phyloP scores from a whole-genome alignment of 176 grass and related monocot genomes.

The Cocos nucifera region DNA sequence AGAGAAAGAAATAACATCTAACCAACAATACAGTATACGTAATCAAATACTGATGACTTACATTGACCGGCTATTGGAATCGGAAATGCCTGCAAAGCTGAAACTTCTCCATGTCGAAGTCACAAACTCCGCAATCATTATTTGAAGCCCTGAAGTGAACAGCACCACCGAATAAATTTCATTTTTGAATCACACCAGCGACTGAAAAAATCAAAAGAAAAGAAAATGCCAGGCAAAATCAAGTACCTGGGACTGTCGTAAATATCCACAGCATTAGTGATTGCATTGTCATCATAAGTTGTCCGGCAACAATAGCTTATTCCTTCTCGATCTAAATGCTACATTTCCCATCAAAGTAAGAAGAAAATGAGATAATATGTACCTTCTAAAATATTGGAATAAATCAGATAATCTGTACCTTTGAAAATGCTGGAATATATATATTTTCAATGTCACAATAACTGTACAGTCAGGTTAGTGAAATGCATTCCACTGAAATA shows the following conservation, averaged over 20 bases:
- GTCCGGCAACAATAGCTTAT: constrained; percentile 74
- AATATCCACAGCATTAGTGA: constrained; percentile 73
- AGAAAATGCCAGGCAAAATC: constrained; percentile 7
- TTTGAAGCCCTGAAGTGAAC: constrained; percentile 72
- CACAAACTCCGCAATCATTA: constrained; percentile 63
- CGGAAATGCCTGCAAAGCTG: constrained; percentile 58
- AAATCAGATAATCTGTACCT: no score
- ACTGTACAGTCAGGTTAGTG: no score
- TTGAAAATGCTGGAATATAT: no score
- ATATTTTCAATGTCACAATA: no score
- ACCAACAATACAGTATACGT: not conserved
- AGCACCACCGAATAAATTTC: constrained; percentile 38
- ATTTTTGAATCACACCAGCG: constrained; percentile 6
- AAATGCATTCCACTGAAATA: no score
- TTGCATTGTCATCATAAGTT: constrained; percentile 59
- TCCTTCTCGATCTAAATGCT: constrained; percentile 81
- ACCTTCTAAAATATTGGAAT: no score
- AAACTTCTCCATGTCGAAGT: constrained; percentile 71
- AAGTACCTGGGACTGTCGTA: constrained; percentile 63
- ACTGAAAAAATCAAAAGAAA: constrained; percentile 7
- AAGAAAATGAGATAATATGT: not conserved
- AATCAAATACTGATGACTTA: constrained; percentile 23
- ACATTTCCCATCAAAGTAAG: constrained; percentile 7
- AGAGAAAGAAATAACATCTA: constrained; percentile 1
- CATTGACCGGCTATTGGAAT: constrained; percentile 69